Evolutionary conservation across 345 rosid genomes (phyloP).

Genomic region (Brassica nigra): DNA sequence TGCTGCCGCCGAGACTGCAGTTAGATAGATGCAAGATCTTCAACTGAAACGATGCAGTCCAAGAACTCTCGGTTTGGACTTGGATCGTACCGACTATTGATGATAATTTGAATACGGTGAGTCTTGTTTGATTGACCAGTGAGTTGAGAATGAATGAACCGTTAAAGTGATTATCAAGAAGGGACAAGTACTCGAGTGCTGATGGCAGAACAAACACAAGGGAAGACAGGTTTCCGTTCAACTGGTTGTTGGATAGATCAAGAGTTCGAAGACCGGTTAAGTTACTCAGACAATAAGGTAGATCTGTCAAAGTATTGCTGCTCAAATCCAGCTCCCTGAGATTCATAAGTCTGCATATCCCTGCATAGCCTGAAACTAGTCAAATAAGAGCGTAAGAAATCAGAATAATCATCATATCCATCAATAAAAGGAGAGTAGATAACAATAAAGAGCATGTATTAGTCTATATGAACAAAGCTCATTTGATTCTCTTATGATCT

Average conservation of each 20-base stretch:
- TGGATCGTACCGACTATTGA: conserved; percentile 15
- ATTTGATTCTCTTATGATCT: background rate
- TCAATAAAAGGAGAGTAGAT: too few species aligned
- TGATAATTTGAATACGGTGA: conserved; percentile 28
- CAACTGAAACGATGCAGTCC: conserved; percentile 32
- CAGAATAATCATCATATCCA: too few species aligned
- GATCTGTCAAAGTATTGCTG: conserved; percentile 11
- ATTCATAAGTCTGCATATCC: conserved; percentile 26
- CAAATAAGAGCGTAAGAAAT: conserved; percentile 13
- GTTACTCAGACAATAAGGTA: conserved; percentile 26
- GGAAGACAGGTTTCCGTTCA: conserved; percentile 31
- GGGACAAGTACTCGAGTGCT: conserved; percentile 29
- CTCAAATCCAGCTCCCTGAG: conserved; percentile 38
- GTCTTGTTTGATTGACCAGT: conserved; percentile 31
- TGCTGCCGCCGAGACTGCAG: too few species aligned
- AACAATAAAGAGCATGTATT: background rate
- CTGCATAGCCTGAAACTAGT: conserved; percentile 14
- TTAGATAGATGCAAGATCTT: conserved; percentile 15
- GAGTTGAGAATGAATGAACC: conserved; percentile 31
- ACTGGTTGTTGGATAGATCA: conserved; percentile 36
- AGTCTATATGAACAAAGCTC: background rate
- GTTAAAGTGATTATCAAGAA: conserved; percentile 30
- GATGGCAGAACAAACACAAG: conserved; percentile 15
- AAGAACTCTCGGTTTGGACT: conserved; percentile 11
- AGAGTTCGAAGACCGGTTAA: conserved; percentile 28